Conservation (phyloP, 1,284 basidiomycete species). For the Tilletia indica region DNA sequence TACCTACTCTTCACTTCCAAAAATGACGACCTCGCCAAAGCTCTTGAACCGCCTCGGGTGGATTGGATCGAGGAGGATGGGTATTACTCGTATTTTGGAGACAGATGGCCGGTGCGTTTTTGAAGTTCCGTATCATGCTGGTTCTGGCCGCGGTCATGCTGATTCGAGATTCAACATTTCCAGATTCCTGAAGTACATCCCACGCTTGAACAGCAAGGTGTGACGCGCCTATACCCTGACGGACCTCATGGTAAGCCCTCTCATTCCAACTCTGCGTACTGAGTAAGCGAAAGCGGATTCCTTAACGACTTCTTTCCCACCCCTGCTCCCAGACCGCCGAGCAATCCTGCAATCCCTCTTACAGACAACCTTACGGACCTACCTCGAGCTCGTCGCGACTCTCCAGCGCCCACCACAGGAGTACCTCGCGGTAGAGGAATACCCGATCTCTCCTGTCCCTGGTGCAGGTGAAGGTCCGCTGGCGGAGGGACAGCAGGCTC, state of each 20-base stretch:
- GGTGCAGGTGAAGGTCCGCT: neutral
- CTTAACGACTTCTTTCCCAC: neutral
- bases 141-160: no score
- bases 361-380: constrained; percentile 53
- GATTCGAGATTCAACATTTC: neutral
- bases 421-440: constrained; percentile 26
- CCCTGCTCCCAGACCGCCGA: constrained; percentile 14
- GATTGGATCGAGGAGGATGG: constrained; percentile 54
- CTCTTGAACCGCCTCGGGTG: constrained; percentile 26
- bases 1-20: neutral
- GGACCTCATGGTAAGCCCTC: constrained; percentile 5
- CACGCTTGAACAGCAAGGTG: constrained; percentile 41
- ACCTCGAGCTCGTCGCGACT: constrained; percentile 41
- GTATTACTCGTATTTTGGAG: constrained; percentile 49
- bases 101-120: constrained; percentile 44
- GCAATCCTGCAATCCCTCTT: constrained; percentile 44
- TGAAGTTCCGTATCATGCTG: neutral
- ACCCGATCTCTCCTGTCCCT: neutral
- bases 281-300: neutral
- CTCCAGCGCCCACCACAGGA: constrained; percentile 44
- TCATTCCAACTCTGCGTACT: neutral
- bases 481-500: neutral
- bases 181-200: constrained; percentile 42
- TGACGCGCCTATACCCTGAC: constrained; percentile 38
- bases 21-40: constrained; percentile 10